Base-by-base conservation (phyloP, 2,329 filamentous ascomycete genomes). In the Eurotiales sp. region DNA sequence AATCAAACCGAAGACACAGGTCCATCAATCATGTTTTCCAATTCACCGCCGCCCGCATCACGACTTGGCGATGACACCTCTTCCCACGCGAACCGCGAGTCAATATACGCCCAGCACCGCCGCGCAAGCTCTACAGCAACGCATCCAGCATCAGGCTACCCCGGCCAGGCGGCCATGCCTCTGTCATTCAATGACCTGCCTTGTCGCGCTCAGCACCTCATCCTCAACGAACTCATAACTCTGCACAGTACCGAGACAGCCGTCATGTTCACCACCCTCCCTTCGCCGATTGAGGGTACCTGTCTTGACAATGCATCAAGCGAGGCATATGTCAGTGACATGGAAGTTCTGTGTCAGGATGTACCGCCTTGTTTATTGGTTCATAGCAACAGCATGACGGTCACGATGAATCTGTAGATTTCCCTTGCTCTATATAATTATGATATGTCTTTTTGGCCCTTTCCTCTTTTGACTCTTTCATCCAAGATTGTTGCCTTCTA, bases 321-420 rank as follows among this genome's bases (percentile, higher is more conserved):
- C 59, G 72, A 88, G 52, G 80, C 80, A 55, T 95, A 93, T 67
- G 74, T 95, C 43, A 85, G 81, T 45, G 86, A 90, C 67, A 75
- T 92, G 54, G 87, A 93, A 67, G 81, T 93, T 2, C 70, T 95
- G 52, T 92, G 87, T 66, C 81, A 86, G 61, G 86, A 82, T 10
- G 72, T 92, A 55, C 88, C 89, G 23, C 89, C 90, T 1, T 82
- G 84, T 41, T 67, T 95, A 61, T 73, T 95, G 66, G 87, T 95
- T 34, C 80, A 95, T 69, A 90, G 87, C 68, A 95, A 95, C 69
- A 90, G 85, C 62, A 90, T 95, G 86, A 95, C 88, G 14, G 89
- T 95, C 42, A 95, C 71, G 49, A 71, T 73, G 65, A 73, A 73
- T 52, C 55, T 73, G 27, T 73, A 59, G 8, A 3, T n/a, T 15